Base-by-base conservation (phyloP, 768 basidiomycete species). In the Boletus rufocinnamomeus region DNA sequence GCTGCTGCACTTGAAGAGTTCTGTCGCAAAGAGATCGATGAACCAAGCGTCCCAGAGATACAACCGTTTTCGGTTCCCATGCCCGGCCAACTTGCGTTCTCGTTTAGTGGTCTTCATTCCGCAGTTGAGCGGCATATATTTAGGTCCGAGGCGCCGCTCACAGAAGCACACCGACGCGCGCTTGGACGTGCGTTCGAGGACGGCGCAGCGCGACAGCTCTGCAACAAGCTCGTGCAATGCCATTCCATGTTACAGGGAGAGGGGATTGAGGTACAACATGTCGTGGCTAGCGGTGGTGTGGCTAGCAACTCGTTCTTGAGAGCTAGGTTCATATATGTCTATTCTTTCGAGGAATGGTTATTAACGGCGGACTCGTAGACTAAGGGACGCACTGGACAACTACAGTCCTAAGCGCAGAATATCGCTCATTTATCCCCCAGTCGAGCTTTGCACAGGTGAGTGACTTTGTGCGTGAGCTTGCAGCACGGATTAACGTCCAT, bases 271-370 rank as follows among this genome's bases (percentile, higher is more conserved):
- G 73, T 91, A 4, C 72, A 70, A 13, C 78, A 87, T 54, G 63
- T 98, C 27, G 91, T 97, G 1, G 85, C 91, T 17, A 93, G 93
- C 58, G 96, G 96, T 0, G 96, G 96, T 2, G 96, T 99, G 0
- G 96, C 95, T 17, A 93, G 92, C 63, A 99, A 99, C 65, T 46
- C 62, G 25, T 86, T 80, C 63, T 75, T 98, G 56, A 78, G 93
- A 17, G 59, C 79, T 45, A 79, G 86, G 93, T 91, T 50, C 45
- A 79, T 64, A 79, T 64, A 16, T 5, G 21, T 19, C 32, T 38
- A 41, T 13, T 54, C 41, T 50, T 41, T 50, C 21, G 23, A 8
- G 6, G 32, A 32, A 30, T 9, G 2, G 16, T 2, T 23, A 1
- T 49, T 66, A 2, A 72, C 17, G 0, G 16, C 7, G 1, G 6